These are phyloP conservation scores for Gossypium mustelinum DNA, from an alignment of 345 rosid genomes.

Conservation along the genomic window DNA sequence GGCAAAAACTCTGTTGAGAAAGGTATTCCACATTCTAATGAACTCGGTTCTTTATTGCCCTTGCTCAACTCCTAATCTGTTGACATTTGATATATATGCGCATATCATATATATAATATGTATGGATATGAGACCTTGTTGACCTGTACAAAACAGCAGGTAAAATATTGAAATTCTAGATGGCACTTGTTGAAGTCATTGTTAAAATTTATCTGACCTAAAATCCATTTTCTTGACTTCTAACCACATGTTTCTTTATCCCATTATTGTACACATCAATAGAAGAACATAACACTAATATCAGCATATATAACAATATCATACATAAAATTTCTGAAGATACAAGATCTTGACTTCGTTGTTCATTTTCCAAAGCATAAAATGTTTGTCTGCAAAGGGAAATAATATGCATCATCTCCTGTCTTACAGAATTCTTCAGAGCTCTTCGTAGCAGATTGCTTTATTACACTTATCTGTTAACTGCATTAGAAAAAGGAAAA, in stretches of 20 bases:
- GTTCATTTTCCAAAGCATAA: not conserved
- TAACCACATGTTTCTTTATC: not conserved
- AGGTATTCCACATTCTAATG: slow-evolving; percentile 36
- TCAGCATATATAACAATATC: not conserved
- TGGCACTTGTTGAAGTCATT: not conserved
- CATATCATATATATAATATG: not conserved
- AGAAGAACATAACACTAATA: not conserved
- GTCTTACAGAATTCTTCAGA: not conserved
- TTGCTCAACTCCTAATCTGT: not conserved
- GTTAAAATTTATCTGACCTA: not conserved
- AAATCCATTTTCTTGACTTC: not conserved
- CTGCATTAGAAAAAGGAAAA: not conserved
- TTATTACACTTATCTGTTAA: not conserved
- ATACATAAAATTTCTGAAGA: not conserved
- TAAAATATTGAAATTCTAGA: not conserved
- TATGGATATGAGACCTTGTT: not conserved
- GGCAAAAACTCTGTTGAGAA: slow-evolving; percentile 45
- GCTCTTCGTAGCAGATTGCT: not conserved
- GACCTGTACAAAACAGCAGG: not conserved
- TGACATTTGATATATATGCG: not conserved
- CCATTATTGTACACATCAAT: not conserved
- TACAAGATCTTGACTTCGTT: no score
- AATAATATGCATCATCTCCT: not conserved
- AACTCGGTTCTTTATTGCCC: not conserved
- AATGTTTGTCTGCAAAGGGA: not conserved